phyloP scores from a whole-genome alignment of 176 grass and related monocot genomes.

The Aegilops speltoides region DNA sequence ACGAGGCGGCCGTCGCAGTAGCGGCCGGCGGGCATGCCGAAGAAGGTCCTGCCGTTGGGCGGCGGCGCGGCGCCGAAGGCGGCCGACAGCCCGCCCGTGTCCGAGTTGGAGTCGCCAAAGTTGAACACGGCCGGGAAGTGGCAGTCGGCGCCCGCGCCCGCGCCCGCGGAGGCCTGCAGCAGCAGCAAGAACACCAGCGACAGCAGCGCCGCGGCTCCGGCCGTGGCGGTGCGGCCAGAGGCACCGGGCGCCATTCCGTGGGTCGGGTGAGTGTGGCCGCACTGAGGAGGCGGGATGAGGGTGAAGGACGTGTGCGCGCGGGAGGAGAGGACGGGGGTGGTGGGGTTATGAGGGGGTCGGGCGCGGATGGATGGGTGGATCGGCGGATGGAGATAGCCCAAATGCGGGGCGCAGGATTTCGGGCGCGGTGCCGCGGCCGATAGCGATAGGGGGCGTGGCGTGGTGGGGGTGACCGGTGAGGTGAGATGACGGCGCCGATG shows the following conservation, averaged over 20 bases:
- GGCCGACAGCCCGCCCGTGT: conserved; percentile 91
- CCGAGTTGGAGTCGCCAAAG: conserved; percentile 97
- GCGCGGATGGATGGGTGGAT: neutral
- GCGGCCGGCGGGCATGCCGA: conserved; percentile 67
- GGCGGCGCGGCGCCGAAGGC: conserved; percentile 79
- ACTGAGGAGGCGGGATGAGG: neutral
- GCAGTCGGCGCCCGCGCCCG: conserved; percentile 39
- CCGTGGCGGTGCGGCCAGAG: neutral
- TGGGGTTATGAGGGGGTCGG: neutral
- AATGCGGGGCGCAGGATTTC: neutral
- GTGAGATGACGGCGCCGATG: neutral
- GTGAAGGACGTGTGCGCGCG: neutral
- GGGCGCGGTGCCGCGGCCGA: conserved; percentile 9
- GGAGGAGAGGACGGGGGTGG: neutral
- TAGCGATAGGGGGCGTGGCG: neutral
- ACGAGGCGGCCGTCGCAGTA: conserved; percentile 92
- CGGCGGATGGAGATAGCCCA: neutral
- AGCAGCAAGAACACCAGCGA: neutral
- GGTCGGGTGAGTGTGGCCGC: neutral
- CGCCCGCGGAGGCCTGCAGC: neutral
- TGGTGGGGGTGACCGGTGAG: neutral
- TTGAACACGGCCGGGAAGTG: conserved; percentile 92
- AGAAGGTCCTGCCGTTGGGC: conserved; percentile 95
- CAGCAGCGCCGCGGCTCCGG: conserved; percentile 5
- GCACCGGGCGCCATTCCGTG: neutral